Conservation (phyloP, 257 asterid genomes). For the Scutellaria minor region DNA sequence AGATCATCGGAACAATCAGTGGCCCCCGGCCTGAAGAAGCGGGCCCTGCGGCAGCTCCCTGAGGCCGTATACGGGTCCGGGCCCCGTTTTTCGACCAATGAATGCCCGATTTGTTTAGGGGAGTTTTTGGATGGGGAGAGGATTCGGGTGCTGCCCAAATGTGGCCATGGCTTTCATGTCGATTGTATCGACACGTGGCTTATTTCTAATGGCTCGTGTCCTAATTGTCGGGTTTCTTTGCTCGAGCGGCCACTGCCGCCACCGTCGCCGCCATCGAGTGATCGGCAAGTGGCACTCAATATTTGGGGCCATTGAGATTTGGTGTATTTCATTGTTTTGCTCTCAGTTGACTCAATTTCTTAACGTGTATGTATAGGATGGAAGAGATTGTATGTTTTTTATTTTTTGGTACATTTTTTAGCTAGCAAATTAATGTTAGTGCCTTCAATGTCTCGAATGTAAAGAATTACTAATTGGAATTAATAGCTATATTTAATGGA, state of each 20-base stretch:
- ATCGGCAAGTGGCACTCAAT: not conserved
- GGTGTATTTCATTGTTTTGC: not conserved
- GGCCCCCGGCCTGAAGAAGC: conserved; percentile 31
- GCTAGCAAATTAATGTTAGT: not conserved
- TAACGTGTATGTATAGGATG: not conserved
- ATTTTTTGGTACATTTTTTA: not conserved
- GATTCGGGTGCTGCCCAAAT: conserved; percentile 45
- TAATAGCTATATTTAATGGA: not conserved
- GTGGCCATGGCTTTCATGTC: conserved; percentile 45
- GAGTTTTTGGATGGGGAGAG: conserved; percentile 43
- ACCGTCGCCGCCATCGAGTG: not conserved
- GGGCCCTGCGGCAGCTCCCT: conserved; percentile 36
- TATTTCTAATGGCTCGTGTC: conserved; percentile 44
- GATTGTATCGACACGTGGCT: conserved; percentile 47
- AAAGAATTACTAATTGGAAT: not conserved
- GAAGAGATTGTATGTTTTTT: not conserved
- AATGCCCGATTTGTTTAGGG: conserved; percentile 46
- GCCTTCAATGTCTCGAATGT: not conserved
- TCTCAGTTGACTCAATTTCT: not conserved
- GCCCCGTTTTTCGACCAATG: not conserved
- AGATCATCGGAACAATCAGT: conserved; percentile 10
- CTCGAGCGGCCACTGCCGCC: conserved; percentile 4
- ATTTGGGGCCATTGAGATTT: not conserved
- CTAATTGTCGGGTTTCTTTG: conserved; percentile 40
- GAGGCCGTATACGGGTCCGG: conserved; percentile 34